phyloP scores from a whole-genome alignment of 768 basidiomycete species.

The Tricholoma bakamatsutake region DNA sequence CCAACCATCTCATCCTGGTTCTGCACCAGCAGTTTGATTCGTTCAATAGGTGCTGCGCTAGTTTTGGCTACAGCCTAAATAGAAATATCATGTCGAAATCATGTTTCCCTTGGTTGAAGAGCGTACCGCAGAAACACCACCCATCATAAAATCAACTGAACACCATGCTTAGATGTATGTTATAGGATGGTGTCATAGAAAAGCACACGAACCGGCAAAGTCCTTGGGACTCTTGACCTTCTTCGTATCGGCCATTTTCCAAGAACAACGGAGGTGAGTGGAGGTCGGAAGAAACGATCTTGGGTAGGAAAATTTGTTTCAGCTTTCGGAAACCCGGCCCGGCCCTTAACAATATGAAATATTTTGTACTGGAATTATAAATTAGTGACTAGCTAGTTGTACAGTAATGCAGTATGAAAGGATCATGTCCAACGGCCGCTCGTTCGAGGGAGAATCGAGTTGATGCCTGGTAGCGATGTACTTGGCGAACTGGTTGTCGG shows the following conservation, averaged over 20 bases:
- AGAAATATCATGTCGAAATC: slow-evolving; percentile 10
- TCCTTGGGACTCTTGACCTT: too few relatives aligned
- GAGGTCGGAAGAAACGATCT: too few relatives aligned
- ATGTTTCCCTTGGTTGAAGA: neutral
- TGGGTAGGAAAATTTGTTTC: too few relatives aligned
- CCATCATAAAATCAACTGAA: slow-evolving; percentile 91
- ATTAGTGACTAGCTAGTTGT: neutral
- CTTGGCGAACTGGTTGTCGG: slow-evolving; percentile 3
- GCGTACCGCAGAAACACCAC: slow-evolving; percentile 87
- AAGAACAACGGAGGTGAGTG: too few relatives aligned
- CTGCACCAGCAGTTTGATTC: slow-evolving; percentile 97
- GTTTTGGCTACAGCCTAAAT: slow-evolving; percentile 95
- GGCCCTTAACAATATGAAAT: too few relatives aligned
- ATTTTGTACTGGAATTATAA: neutral
- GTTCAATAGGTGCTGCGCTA: slow-evolving; percentile 98
- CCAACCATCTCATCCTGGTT: slow-evolving; percentile 99
- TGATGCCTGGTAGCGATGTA: slow-evolving; percentile 11
- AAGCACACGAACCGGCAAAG: too few relatives aligned
- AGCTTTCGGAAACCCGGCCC: neutral
- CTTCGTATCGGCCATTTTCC: too few relatives aligned
- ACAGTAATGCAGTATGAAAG: slow-evolving; percentile 1
- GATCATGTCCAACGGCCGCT: slow-evolving; percentile 15
- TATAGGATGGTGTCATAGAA: neutral
- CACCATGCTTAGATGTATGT: slow-evolving; percentile 17
- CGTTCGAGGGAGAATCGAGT: slow-evolving; percentile 10